Conservation (phyloP, 2,329 filamentous ascomycete genomes). For the Incumbomyces lentus region DNA sequence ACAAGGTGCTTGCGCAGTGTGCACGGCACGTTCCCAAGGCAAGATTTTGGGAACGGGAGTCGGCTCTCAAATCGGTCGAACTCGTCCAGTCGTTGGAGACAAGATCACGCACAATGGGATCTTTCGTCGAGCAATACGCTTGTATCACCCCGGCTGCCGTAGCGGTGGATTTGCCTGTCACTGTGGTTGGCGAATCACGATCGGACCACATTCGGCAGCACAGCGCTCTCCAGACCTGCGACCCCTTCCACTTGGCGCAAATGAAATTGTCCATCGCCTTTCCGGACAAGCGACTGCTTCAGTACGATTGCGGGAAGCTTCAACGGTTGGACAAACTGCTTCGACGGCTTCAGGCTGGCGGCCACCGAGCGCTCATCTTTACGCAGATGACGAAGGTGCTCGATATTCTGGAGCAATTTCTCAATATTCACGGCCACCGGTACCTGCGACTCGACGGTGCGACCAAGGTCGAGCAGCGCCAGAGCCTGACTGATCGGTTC, state of each 20-base stretch:
- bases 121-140: constrained; percentile 73
- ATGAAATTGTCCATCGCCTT: constrained; percentile 93
- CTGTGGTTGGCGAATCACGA: constrained; percentile 54
- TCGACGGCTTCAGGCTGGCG: constrained; percentile 74
- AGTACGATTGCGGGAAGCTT: constrained; percentile 96
- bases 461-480: constrained; percentile 89
- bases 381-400: constrained; percentile 99
- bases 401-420: constrained; percentile 92
- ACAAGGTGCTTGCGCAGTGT: constrained; percentile 46
- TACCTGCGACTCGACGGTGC: constrained; percentile 94
- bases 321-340: constrained; percentile 80
- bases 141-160: constrained; percentile 86
- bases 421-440: constrained; percentile 95
- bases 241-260: constrained; percentile 88
- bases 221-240: constrained; percentile 43
- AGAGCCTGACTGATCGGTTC: constrained; percentile 92
- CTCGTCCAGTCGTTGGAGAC: constrained; percentile 67
- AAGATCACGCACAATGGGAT: constrained; percentile 62
- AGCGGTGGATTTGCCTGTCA: constrained; percentile 61
- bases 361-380: constrained; percentile 92
- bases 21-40: constrained; percentile 38
- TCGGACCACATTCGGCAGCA: constrained; percentile 48
- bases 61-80: constrained; percentile 39
- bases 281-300: constrained; percentile 86
- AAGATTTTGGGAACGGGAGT: constrained; percentile 11